Base-by-base conservation (phyloP, 139 green algal genomes). In the Axilococcus clingmanii region DNA sequence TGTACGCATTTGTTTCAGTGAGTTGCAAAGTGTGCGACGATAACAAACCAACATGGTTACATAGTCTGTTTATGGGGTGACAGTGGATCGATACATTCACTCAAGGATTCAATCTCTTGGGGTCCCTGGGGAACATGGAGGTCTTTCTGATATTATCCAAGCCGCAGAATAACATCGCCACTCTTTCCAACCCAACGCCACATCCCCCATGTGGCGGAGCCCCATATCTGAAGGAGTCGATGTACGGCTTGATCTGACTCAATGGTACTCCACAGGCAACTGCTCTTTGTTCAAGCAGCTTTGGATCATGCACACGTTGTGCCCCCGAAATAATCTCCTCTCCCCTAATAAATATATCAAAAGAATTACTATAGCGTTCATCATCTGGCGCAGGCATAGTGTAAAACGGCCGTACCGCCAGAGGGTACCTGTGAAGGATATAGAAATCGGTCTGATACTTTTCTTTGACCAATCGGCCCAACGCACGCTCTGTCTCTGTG, bases 121-220 rank as follows among this genome's bases (percentile, higher is more conserved):
- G 91, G 71, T 97, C 91, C 32, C 91, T 80, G 2, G 92, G 92
- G 73, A 98, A 99, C 75, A 99, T 81, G 34, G 68, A 85, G 6
- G 91, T 95, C 68, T 97, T 96, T 41, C 92, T 78, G 60, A 99
- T 96, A 77, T 99, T 99, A 78, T 92, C 79, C 34, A 97, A 82
- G 14, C 76, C 84, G 32, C 77, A 85, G 76, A 95, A 99, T 23
- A 99, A 75, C 92, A 99, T 99, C 24, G 57, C 83, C 40, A 98
- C 91, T 28, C 92, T 79, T 77, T 99, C 92, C 59, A 99, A 59
- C 29, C 92, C 92, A 29, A 99, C 91, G 30, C 92, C 92, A 2
- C 68, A 74, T 44, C 87, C 87, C 28, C 87, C 92, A 59, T 99
- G 92, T 15, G 92, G 92, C 1, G 72, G 61, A 3, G 89, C 89